These are phyloP conservation scores for Pseudonectria buxi DNA, from an alignment of 2,329 filamentous ascomycete genomes.

Conservation along the genomic window DNA sequence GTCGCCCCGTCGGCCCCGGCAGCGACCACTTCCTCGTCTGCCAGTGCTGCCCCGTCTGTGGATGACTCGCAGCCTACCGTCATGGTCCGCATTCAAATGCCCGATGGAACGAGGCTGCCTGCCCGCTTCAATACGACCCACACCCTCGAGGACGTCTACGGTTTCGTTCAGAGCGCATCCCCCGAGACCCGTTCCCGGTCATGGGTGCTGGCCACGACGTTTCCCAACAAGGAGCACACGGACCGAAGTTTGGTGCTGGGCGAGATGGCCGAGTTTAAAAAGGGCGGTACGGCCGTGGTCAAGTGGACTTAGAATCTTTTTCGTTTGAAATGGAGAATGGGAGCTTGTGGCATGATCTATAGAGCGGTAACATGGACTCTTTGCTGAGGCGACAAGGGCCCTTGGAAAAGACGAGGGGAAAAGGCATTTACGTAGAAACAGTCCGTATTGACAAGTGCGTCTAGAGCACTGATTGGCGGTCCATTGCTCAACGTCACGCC, in stretches of 20 bases:
- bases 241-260: conserved; percentile 56
- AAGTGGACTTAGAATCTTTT: conserved; percentile 41
- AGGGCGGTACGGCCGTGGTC: conserved; percentile 57
- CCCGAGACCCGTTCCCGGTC: conserved; percentile 48
- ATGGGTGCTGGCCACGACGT: conserved; percentile 75
- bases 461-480: too few relatives aligned
- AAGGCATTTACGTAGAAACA: too few relatives aligned
- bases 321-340: neutral
- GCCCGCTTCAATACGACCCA: conserved; percentile 76
- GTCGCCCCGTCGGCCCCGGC: conserved; percentile 10
- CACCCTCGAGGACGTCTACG: conserved; percentile 71
- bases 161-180: conserved; percentile 62
- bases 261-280: conserved; percentile 59
- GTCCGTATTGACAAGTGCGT: too few relatives aligned
- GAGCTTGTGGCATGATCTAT: conserved; percentile 1
- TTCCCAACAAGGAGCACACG: conserved; percentile 72
- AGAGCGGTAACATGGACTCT: conserved; percentile 5
- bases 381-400: too few relatives aligned
- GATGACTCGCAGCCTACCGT: conserved; percentile 63
- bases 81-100: conserved; percentile 69
- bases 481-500: too few relatives aligned
- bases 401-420: too few relatives aligned
- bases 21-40: conserved; percentile 26
- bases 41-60: conserved; percentile 33
- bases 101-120: conserved; percentile 69